These are phyloP conservation scores for Phytopythium litorale DNA, from an alignment of 352 stramenopile genomes.

Conservation along the genomic window DNA sequence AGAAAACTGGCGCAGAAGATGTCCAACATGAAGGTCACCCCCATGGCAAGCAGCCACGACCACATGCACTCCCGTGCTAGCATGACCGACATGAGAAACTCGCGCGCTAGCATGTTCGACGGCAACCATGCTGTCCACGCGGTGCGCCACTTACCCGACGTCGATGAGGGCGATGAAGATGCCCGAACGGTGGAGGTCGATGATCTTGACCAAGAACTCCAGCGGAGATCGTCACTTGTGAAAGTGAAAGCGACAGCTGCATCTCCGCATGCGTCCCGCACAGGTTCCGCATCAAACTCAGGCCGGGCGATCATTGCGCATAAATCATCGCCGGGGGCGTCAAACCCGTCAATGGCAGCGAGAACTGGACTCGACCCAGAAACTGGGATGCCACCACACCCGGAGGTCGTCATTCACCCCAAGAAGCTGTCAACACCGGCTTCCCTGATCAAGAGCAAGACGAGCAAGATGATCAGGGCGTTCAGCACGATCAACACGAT, in stretches of 20 bases:
- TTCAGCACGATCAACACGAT: constrained; percentile 3
- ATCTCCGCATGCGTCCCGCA: background rate
- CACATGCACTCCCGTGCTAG: background rate
- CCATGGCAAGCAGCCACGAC: constrained; percentile 6
- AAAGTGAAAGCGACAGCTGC: background rate
- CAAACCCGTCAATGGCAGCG: background rate
- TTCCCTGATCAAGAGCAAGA: constrained; percentile 6
- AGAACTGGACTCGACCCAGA: background rate
- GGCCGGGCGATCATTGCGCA: background rate
- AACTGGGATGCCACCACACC: background rate
- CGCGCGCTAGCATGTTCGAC: constrained; percentile 5
- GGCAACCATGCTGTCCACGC: background rate
- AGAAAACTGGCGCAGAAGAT: constrained; percentile 51
- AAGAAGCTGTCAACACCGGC: background rate
- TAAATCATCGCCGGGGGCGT: background rate
- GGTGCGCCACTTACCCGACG: background rate
- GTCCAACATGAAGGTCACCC: constrained; percentile 56
- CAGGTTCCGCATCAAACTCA: background rate
- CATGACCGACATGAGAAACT: background rate
- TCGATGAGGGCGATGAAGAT: constrained; percentile 12
- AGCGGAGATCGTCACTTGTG: constrained; percentile 4
- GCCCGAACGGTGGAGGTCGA: constrained; percentile 14
- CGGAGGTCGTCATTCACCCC: background rate
- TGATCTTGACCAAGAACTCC: constrained; percentile 14
- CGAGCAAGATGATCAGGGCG: constrained; percentile 4